Evolutionary conservation across 805 yeast species (phyloP).

Genomic region (Wickerhamomyces queroliae): DNA sequence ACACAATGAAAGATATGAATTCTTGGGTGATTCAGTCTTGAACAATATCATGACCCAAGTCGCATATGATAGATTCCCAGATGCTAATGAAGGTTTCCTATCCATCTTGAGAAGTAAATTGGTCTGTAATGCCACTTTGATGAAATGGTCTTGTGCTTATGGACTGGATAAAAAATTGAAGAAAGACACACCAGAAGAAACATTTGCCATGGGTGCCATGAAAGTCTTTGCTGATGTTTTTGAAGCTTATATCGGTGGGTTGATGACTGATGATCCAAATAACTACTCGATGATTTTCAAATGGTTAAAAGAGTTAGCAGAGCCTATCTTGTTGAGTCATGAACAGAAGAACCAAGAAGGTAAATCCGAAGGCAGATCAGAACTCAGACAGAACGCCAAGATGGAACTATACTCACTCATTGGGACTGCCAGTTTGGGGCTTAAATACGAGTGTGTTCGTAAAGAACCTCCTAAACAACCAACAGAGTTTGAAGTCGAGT

Average conservation of each 20-base stretch:
- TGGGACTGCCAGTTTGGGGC: slow-evolving; percentile 66
- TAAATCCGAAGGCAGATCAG: slow-evolving; percentile 12
- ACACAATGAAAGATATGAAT: slow-evolving; percentile 86
- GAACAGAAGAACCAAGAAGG: slow-evolving; percentile 2
- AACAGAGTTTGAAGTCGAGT: slow-evolving; percentile 53
- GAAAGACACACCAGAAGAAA: slow-evolving; percentile 38
- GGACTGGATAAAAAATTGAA: slow-evolving; percentile 55
- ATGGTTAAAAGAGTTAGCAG: slow-evolving; percentile 52
- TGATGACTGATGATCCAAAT: slow-evolving; percentile 49
- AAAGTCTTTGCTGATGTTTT: slow-evolving; percentile 85
- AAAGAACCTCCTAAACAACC: slow-evolving; percentile 26
- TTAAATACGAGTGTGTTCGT: slow-evolving; percentile 43
- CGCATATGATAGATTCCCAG: slow-evolving; percentile 59
- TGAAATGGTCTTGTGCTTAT: slow-evolving; percentile 65
- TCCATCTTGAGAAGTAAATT: slow-evolving; percentile 64
- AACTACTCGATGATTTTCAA: slow-evolving; percentile 42
- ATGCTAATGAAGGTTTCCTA: slow-evolving; percentile 74
- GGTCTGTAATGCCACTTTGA: slow-evolving; percentile 67
- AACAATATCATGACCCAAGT: slow-evolving; percentile 68
- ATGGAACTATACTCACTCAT: slow-evolving; percentile 70
- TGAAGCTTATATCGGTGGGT: slow-evolving; percentile 91
- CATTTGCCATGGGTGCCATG: slow-evolving; percentile 45
- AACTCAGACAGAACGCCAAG: slow-evolving; percentile 63
- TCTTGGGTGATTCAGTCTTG: slow-evolving; percentile 82
- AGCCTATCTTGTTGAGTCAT: slow-evolving; percentile 32